Percentiles rank a stretch among this genome's conserved stretches.
These are phyloP conservation scores for Pseudogymnoascus sp. DNA, from an alignment of 2,329 filamentous ascomycete species.

Conservation along the genomic window DNA sequence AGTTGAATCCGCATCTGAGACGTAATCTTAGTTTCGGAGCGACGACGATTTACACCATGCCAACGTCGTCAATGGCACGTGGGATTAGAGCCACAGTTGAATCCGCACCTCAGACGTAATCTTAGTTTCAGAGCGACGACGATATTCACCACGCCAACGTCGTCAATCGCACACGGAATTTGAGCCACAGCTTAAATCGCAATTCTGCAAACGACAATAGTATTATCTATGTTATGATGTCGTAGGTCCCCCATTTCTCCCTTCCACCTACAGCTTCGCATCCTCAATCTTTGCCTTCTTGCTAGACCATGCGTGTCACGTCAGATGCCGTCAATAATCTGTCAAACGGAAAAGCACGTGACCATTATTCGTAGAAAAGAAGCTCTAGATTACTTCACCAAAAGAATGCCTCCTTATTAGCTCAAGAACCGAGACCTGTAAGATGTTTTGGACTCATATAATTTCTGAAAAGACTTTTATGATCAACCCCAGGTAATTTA, in stretches of 20 bases:
- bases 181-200: slow-evolving; percentile 1
- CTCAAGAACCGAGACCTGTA: no score
- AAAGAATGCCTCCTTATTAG: no score
- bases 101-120: background rate
- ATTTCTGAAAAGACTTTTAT: no score
- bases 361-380: no score
- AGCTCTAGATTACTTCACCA: no score
- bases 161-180: background rate
- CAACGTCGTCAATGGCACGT: background rate
- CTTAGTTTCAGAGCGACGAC: slow-evolving; percentile 1
- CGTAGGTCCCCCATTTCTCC: background rate
- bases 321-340: no score
- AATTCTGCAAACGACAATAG: background rate
- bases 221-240: slow-evolving; percentile 1
- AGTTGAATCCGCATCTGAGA: background rate
- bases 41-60: background rate
- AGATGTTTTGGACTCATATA: no score
- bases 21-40: slow-evolving; percentile 1
- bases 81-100: background rate
- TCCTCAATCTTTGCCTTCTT: background rate
- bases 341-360: no score
- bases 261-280: background rate
- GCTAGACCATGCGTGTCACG: no score
- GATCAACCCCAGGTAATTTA: no score
- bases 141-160: background rate